A percentile compares a stretch with the other conserved stretches of the same genome.
Evolutionary conservation across 2,329 filamentous ascomycete genomes (phyloP).

Genomic region (Periconia macrospinosa): DNA sequence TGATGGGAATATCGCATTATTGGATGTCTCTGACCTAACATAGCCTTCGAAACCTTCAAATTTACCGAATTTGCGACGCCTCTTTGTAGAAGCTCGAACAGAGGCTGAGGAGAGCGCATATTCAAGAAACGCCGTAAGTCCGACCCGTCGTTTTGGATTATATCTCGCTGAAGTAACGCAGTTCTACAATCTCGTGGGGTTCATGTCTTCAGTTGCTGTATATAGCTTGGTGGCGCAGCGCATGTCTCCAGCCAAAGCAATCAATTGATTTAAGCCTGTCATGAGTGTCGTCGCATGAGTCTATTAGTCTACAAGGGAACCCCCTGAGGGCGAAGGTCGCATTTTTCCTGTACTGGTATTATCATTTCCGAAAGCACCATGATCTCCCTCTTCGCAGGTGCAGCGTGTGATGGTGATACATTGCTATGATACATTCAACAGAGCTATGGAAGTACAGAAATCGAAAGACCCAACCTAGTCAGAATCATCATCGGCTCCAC

Average conservation of each 20-base stretch:
- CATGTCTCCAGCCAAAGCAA: conserved; percentile 55
- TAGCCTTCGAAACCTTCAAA: conserved; percentile 60
- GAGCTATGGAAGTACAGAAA: background rate
- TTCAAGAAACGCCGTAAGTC: conserved; percentile 82
- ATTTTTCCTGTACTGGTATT: no score
- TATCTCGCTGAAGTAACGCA: conserved; percentile 41
- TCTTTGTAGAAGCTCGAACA: conserved; percentile 92
- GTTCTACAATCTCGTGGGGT: conserved; percentile 98
- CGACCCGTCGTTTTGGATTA: no score
- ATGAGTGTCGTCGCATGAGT: background rate
- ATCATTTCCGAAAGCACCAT: no score
- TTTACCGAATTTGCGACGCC: conserved; percentile 89
- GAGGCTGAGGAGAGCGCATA: conserved; percentile 94
- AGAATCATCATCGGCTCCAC: background rate
- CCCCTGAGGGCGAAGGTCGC: no score
- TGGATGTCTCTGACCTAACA: background rate
- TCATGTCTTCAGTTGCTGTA: conserved; percentile 93
- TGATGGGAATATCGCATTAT: background rate
- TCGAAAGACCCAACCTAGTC: background rate
- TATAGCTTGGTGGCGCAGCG: conserved; percentile 93
- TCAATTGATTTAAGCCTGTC: background rate
- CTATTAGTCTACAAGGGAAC: background rate
- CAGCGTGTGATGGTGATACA: no score
- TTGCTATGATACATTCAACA: background rate
- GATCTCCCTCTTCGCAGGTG: no score